A percentile compares a stretch with the other conserved stretches of the same genome.
Evolutionary conservation across 208 protist genomes (phyloP).

Genomic region (Angomonas desouzai): DNA sequence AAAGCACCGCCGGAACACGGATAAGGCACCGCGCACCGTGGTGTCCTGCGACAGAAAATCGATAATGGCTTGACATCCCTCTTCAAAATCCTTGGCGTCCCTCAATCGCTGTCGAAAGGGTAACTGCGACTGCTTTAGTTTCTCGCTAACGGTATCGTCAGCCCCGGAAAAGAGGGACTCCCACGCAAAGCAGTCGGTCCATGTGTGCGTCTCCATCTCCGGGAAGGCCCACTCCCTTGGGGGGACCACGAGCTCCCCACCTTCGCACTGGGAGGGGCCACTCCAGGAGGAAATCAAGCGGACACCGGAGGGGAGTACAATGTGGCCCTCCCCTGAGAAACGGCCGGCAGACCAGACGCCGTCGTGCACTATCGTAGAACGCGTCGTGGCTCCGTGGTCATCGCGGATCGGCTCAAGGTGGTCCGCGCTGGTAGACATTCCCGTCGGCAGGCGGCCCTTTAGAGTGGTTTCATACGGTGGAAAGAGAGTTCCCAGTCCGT

Average conservation of each 20-base stretch:
- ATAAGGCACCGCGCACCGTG: slow-evolving; percentile 31
- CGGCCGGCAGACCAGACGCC: slow-evolving; percentile 58
- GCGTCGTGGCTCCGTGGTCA: background rate
- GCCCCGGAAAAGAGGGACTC: slow-evolving; percentile 52
- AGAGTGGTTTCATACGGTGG: slow-evolving; percentile 15
- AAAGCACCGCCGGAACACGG: slow-evolving; percentile 84
- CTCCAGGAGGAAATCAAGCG: slow-evolving; percentile 68
- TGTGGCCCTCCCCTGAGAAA: slow-evolving; percentile 60
- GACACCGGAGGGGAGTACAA: slow-evolving; percentile 50
- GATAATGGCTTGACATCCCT: slow-evolving; percentile 7
- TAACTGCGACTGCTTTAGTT: background rate
- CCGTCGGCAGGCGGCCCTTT: slow-evolving; percentile 25
- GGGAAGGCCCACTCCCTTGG: slow-evolving; percentile 15
- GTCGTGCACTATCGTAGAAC: slow-evolving; percentile 22
- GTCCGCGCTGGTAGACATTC: too few species aligned
- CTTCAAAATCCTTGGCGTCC: background rate
- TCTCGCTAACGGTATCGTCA: slow-evolving; percentile 17
- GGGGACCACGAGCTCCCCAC: slow-evolving; percentile 47
- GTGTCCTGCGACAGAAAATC: slow-evolving; percentile 41
- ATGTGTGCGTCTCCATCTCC: slow-evolving; percentile 28
- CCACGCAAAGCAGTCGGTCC: slow-evolving; percentile 78
- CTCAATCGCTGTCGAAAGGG: slow-evolving; percentile 15
- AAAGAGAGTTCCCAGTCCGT: slow-evolving; percentile 72
- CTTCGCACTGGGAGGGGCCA: slow-evolving; percentile 27
- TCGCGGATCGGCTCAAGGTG: too few species aligned